phyloP scores from a whole-genome alignment of 2,329 filamentous ascomycete genomes.

The Aspergillaceae sp. region DNA sequence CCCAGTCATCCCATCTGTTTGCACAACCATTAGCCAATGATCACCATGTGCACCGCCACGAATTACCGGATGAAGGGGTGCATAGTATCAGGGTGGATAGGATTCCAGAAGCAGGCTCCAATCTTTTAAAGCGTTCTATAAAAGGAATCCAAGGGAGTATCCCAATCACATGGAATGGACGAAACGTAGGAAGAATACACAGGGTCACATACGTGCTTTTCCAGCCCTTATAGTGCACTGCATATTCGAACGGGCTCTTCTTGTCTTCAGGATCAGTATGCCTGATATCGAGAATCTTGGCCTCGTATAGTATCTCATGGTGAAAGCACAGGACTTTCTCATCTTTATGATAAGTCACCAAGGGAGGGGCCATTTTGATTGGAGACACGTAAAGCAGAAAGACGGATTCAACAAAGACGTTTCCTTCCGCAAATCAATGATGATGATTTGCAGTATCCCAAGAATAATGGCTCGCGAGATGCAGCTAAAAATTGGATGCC shows the following conservation, averaged over 20 bases:
- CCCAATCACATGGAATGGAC: not conserved
- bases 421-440: not conserved
- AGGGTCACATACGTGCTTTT: conserved; percentile 68
- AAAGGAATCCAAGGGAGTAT: not conserved
- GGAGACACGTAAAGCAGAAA: conserved; percentile 9
- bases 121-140: too few species aligned
- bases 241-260: conserved; percentile 72
- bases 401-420: not conserved
- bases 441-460: not conserved
- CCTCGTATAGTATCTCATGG: conserved; percentile 93
- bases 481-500: not conserved
- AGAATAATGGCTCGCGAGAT: too few species aligned
- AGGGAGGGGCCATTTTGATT: conserved; percentile 54
- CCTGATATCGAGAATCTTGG: conserved; percentile 79
- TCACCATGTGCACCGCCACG: not conserved
- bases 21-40: not conserved
- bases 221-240: conserved; percentile 98
- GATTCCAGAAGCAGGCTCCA: too few species aligned
- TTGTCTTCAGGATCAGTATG: conserved; percentile 55
- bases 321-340: conserved; percentile 96
- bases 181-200: conserved; percentile 6
- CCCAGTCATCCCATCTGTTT: conserved; percentile 92
- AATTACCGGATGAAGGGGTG: too few species aligned
- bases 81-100: too few species aligned
- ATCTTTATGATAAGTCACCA: conserved; percentile 58